phyloP scores from a whole-genome alignment of 192 early-diverging fungal genomes.

The Coemansia sp. region DNA sequence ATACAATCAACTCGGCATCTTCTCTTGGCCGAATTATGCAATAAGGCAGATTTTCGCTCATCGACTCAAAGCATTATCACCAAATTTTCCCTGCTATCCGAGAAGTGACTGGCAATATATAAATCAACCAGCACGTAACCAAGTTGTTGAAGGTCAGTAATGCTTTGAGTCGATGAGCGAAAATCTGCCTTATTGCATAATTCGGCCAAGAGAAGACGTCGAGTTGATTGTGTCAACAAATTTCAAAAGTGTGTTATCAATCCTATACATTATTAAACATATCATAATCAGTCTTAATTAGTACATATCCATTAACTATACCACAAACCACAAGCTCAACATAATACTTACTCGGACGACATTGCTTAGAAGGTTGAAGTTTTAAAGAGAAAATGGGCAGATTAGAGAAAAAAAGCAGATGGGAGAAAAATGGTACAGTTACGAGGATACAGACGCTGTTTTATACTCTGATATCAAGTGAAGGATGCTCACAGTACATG shows the following conservation, averaged over 20 bases:
- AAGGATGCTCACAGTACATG: too few relatives aligned
- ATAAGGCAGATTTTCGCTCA: conserved; percentile 55
- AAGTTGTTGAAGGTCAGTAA: conserved; percentile 2
- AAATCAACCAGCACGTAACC: conserved; percentile 65
- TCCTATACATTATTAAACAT: background rate
- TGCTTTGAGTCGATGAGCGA: background rate
- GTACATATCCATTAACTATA: too few relatives aligned
- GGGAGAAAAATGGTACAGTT: background rate
- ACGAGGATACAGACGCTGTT: too few relatives aligned
- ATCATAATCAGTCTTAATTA: background rate
- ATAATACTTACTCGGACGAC: background rate
- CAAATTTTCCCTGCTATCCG: conserved; percentile 66
- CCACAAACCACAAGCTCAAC: too few relatives aligned
- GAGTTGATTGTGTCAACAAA: background rate
- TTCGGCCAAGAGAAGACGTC: too few relatives aligned
- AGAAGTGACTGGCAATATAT: conserved; percentile 58
- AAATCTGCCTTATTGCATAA: too few relatives aligned
- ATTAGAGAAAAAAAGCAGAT: background rate
- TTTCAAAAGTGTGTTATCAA: background rate
- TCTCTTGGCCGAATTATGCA: conserved; percentile 65
- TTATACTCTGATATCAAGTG: too few relatives aligned
- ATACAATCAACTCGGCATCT: conserved; percentile 57
- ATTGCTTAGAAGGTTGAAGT: background rate
- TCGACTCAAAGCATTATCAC: conserved; percentile 49
- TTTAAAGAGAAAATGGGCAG: background rate